Percentiles rank a stretch among this genome's conserved stretches.
Evolutionary conservation across 2,329 filamentous ascomycete species (phyloP).

Genomic region (Claviceps africana): DNA sequence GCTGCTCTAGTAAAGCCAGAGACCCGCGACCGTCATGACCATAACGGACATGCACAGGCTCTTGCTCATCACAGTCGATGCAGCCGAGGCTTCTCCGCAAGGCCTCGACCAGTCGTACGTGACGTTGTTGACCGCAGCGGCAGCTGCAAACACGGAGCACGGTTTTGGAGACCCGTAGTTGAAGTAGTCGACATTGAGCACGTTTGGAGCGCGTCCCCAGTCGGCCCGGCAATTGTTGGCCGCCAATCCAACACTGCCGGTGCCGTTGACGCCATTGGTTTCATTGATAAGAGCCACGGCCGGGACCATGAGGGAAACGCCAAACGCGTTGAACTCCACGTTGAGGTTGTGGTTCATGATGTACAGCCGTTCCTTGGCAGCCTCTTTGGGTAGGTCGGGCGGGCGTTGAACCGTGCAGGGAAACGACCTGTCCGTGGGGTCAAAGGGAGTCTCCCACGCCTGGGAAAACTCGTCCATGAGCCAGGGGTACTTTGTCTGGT

Average conservation of each 20-base stretch:
- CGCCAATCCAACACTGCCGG: slow-evolving; percentile 51
- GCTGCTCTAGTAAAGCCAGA: background rate
- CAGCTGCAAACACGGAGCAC: slow-evolving; percentile 66
- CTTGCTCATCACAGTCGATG: background rate
- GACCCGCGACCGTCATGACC: slow-evolving; percentile 3
- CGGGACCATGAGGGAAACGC: slow-evolving; percentile 52
- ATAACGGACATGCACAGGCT: slow-evolving; percentile 16
- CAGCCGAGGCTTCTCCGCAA: slow-evolving; percentile 30
- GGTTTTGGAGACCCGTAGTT: slow-evolving; percentile 46
- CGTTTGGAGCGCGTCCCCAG: slow-evolving; percentile 60
- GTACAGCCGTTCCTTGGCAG: slow-evolving; percentile 53
- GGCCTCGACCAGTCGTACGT: slow-evolving; percentile 44
- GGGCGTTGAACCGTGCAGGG: slow-evolving; percentile 71
- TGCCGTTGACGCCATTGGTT: slow-evolving; percentile 54
- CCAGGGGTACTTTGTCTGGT: slow-evolving; percentile 68
- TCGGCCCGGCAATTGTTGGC: slow-evolving; percentile 44
- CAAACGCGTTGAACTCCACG: slow-evolving; percentile 54
- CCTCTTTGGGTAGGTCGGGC: slow-evolving; percentile 42
- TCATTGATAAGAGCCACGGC: slow-evolving; percentile 54
- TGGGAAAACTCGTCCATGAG: slow-evolving; percentile 78
- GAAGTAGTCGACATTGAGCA: slow-evolving; percentile 77
- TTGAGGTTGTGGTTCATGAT: slow-evolving; percentile 89
- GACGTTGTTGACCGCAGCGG: slow-evolving; percentile 56
- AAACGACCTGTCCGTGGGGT: slow-evolving; percentile 49
- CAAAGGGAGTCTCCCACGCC: slow-evolving; percentile 85